Base-by-base conservation (phyloP, 202 grass and related monocot genomes). In the Panicum virgatum region DNA sequence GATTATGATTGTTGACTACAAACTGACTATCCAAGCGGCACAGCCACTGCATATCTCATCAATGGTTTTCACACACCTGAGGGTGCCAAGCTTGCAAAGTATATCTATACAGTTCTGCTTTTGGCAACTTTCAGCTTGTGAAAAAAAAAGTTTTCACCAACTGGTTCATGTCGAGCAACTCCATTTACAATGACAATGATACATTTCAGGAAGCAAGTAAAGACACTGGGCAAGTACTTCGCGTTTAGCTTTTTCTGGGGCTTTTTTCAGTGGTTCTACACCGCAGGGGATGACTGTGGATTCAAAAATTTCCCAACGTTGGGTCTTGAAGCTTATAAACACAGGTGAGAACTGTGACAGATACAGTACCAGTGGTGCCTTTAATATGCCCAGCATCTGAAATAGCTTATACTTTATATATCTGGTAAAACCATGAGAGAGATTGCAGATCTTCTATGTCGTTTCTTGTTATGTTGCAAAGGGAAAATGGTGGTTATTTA, bases 1-100 rank as follows among this genome's bases (percentile, higher is more conserved):
- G 96, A 98, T 98, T 80, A 98, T 98, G 92, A 98, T 98, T 82
- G 79, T 94, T 40, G 95, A 94, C 83, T 98, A 98, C 86, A 94
- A 83, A 69, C 81, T 98, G 76, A 93, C 90, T 98, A 98, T 90
- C 95, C 95, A 42, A 94, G 92, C 85, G 92, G 95, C 36, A 98
- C 95, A 48, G 90, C 95, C 80, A 94, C 95, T 68, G 95, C 95
- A 82, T 89, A 94, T 83, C 95, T 98, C 62, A 98, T 98, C 72
- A 98, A 94, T 82, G 88, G 92, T 70, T 98, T 98, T 79, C 95
- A 98, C 82, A 98, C 92, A 77, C 95, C 95, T 45, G 83, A 93
- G 73, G 95, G 90, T 12, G 92, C 92, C 76, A 94, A 93, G 66
- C 75, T 98, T 66, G 95, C 95, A 40, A 93, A 91, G 95, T 98